Percentiles rank a stretch among this genome's conserved stretches.
These are phyloP conservation scores for Whalleya microplaca DNA, from an alignment of 2,329 filamentous ascomycete genomes.

Conservation along the genomic window DNA sequence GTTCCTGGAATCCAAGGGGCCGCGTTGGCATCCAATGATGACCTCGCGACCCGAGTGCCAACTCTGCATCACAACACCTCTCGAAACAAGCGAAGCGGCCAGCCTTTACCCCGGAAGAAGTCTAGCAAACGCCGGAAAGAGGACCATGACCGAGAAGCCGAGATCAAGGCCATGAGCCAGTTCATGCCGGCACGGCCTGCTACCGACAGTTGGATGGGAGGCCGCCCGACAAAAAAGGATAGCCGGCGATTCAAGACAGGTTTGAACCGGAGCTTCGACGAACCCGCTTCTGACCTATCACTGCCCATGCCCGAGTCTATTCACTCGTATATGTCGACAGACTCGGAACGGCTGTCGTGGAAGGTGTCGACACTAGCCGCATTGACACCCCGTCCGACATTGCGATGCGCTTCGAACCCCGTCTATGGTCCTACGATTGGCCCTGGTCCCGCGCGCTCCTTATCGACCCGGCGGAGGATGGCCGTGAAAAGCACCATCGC, in stretches of 20 bases:
- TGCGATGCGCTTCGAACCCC: conserved; percentile 72
- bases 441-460: conserved; percentile 50
- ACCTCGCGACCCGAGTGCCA: conserved; percentile 43
- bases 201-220: conserved; percentile 61
- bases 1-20: conserved; percentile 12
- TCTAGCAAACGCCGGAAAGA: conserved; percentile 78
- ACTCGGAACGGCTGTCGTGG: conserved; percentile 76
- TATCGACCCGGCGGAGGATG: conserved; percentile 57
- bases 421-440: conserved; percentile 54
- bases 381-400: conserved; percentile 82
- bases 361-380: conserved; percentile 79
- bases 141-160: conserved; percentile 79
- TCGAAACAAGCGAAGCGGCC: conserved; percentile 62
- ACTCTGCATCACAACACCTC: conserved; percentile 57
- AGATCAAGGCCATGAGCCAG: conserved; percentile 83
- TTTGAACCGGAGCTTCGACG: conserved; percentile 57
- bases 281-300: conserved; percentile 73
- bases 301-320: conserved; percentile 75
- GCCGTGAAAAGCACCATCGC: conserved; percentile 57
- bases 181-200: conserved; percentile 67
- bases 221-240: conserved; percentile 64
- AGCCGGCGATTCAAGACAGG: conserved; percentile 67
- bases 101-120: conserved; percentile 67
- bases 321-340: conserved; percentile 74
- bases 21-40: conserved; percentile 18